These are phyloP conservation scores for Tulasnella calospora DNA, from an alignment of 768 basidiomycete genomes.

Conservation along the genomic window DNA sequence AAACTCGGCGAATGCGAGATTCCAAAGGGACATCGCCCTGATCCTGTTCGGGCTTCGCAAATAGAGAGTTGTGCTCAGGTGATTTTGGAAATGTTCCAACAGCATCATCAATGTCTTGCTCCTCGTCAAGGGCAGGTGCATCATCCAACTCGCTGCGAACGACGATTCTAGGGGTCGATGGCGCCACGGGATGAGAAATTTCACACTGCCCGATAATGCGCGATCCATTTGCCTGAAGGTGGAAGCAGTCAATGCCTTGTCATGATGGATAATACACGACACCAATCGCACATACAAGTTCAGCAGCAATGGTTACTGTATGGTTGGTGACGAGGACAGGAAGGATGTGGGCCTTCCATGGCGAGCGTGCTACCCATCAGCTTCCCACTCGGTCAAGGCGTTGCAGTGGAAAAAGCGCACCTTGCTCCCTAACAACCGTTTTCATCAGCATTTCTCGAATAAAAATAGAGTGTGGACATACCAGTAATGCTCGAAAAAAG, in stretches of 20 bases:
- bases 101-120: slow-evolving; percentile 17
- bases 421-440: slow-evolving; percentile 42
- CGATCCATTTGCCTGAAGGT: slow-evolving; percentile 53
- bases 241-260: neutral
- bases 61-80: slow-evolving; percentile 58
- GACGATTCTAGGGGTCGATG: slow-evolving; percentile 3
- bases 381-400: too few species aligned
- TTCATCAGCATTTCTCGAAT: neutral
- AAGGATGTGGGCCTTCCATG: slow-evolving; percentile 62
- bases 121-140: slow-evolving; percentile 7
- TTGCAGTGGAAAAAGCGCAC: slow-evolving; percentile 17
- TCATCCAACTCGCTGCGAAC: neutral
- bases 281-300: slow-evolving; percentile 50
- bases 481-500: slow-evolving; percentile 87
- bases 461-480: slow-evolving; percentile 33
- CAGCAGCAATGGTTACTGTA: slow-evolving; percentile 90
- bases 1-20: slow-evolving; percentile 62
- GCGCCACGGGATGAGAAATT: slow-evolving; percentile 77
- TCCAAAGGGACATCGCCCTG: slow-evolving; percentile 30
- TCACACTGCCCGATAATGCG: slow-evolving; percentile 87
- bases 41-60: slow-evolving; percentile 42
- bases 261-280: neutral
- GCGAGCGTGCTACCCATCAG: neutral
- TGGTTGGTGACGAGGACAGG: slow-evolving; percentile 92
- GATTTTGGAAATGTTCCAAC: slow-evolving; percentile 10